Conservation (phyloP, 352 stramenopile genomes). For the Phytophthora citrophthora region DNA sequence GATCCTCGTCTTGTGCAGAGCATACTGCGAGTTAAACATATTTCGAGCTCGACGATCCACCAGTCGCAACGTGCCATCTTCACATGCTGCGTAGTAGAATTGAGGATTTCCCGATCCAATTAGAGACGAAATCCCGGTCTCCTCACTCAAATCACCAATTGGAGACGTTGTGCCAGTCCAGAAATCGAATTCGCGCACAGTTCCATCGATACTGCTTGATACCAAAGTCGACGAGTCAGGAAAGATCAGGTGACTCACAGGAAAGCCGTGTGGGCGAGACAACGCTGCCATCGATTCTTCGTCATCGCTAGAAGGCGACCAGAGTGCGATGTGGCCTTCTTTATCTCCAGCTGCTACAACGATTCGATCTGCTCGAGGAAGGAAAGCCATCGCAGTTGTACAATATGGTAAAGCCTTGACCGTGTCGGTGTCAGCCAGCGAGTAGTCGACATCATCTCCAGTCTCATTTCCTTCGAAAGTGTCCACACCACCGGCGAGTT, state of each 20-base stretch:
- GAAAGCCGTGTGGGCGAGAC: conserved; percentile 56
- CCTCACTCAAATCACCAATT: conserved; percentile 43
- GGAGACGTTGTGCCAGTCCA: conserved; percentile 40
- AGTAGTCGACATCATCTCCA: conserved; percentile 43
- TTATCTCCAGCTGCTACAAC: conserved; percentile 73
- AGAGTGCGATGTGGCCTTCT: conserved; percentile 55
- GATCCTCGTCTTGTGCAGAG: conserved; percentile 68
- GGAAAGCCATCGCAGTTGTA: conserved; percentile 70
- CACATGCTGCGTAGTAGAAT: conserved; percentile 50
- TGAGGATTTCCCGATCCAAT: conserved; percentile 19
- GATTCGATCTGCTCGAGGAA: conserved; percentile 61
- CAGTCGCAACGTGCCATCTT: conserved; percentile 55
- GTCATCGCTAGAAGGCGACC: conserved; percentile 5
- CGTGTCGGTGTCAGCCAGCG: conserved; percentile 46
- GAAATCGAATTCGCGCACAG: conserved; percentile 65
- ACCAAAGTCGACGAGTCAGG: conserved; percentile 53
- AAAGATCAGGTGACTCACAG: conserved; percentile 67
- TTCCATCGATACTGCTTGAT: conserved; percentile 71
- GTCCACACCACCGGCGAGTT: conserved; percentile 17
- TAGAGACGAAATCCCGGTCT: conserved; percentile 59
- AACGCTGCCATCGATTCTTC: conserved; percentile 19
- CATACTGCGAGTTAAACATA: conserved; percentile 27
- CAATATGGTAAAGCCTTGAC: conserved; percentile 61
- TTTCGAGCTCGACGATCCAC: conserved; percentile 48
- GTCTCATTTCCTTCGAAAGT: conserved; percentile 25